Base-by-base conservation (phyloP, 441 rosid genomes). In the Brassica hybrid region DNA sequence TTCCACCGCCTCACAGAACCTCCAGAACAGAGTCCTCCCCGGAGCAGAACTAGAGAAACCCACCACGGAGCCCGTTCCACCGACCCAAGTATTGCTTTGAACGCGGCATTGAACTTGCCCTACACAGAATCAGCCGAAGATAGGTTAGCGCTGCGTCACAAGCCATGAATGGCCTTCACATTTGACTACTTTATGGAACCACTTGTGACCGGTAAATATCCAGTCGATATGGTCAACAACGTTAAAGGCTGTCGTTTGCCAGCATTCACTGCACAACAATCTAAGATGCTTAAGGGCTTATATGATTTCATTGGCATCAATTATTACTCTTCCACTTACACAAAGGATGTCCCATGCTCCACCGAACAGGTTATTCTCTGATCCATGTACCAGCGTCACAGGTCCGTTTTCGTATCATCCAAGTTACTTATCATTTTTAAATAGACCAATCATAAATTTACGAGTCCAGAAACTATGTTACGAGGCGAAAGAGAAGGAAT, bases 161-260 rank as follows among this genome's bases (percentile, higher is more conserved):
- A 48, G 50, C 75, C 32, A 21, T 21, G 21, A 19, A 61, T 83
- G 71, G 81, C 81, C 16, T 85, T 85, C 74, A 56, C 74, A 27
- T 76, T 69, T 38, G 32, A 27, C 32, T 27, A 27, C 32, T 27
- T 27, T 27, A 4, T 27, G 32, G 32, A 27, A 0, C 32, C 84
- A 50, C 64, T 87, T n/a, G 82, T 71, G 0, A 73, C 78, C 0
- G 88, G 88, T 21, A 57, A 64, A 48, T 87, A 85, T 23, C 88
- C 90, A 0, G 21, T 2, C 7, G 81, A 64, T 5, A 85, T 87
- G 90, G 76, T 77, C 1, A 76, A 71, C n/a, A 48, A 71, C 0
- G 84, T 85, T 4, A 27, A 27, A 16, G 67, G 60, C 0, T 62
- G 76, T 48, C 82, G 90, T 8, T 32, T 87, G 36, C 90, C 88